phyloP scores from a whole-genome alignment of 2,329 filamentous ascomycete species.

The Cylindrodendrum hubeiense region DNA sequence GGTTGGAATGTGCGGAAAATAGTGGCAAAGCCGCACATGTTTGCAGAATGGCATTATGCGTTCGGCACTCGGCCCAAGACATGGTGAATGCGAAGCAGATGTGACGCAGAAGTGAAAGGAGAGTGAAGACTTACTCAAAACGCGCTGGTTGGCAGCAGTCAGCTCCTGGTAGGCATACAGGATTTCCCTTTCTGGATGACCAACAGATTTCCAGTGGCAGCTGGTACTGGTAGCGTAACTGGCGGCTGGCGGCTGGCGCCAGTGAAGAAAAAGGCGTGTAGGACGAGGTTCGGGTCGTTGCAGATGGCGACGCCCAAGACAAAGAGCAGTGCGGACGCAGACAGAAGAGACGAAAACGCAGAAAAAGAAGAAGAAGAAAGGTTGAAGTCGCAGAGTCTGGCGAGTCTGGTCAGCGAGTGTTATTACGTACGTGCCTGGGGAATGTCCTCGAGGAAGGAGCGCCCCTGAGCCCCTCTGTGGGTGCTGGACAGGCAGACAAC shows the following conservation, averaged over 20 bases:
- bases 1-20: neutral
- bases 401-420: neutral
- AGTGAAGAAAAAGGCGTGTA: conserved; percentile 20
- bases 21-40: neutral
- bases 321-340: conserved; percentile 4
- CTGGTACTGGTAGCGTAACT: conserved; percentile 29
- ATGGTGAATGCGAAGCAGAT: neutral
- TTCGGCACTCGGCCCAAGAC: neutral
- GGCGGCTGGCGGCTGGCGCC: conserved; percentile 21
- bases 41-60: neutral
- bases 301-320: conserved; percentile 19
- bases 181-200: conserved; percentile 31
- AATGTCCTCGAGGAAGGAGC: conserved; percentile 25
- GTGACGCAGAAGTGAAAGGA: conserved; percentile 13
- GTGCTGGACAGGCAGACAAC: neutral
- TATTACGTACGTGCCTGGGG: neutral
- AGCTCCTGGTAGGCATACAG: conserved; percentile 56
- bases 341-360: conserved; percentile 15
- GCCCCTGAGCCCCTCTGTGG: conserved; percentile 5
- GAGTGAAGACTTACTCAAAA: conserved; percentile 46
- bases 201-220: conserved; percentile 24
- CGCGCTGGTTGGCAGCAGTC: conserved; percentile 47
- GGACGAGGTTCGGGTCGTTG: neutral
- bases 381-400: neutral
- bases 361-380: conserved; percentile 1